Evolutionary conservation across 305 asterid genomes (phyloP).

Genomic region (Fraxinus velutina): DNA sequence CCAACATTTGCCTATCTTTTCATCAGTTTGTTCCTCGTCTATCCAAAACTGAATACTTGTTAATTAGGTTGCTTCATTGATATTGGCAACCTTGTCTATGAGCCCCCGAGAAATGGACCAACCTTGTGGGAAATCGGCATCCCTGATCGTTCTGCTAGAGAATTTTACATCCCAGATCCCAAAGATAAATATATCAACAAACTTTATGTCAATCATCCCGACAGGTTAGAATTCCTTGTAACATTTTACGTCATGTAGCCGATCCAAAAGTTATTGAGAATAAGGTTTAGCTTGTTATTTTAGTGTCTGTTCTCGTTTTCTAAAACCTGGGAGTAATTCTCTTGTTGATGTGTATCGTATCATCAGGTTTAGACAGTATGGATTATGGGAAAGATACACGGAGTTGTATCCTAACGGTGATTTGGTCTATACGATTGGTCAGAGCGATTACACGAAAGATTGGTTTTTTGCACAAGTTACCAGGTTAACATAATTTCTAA

Average conservation of each 20-base stretch:
- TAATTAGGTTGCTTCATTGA: slow-evolving; percentile 36
- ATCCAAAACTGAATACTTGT: not conserved
- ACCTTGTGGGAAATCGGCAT: slow-evolving; percentile 78
- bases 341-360: not conserved
- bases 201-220: slow-evolving; percentile 43
- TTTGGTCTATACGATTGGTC: slow-evolving; percentile 45
- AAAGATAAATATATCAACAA: slow-evolving; percentile 40
- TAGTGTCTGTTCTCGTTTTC: not conserved
- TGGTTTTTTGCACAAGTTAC: slow-evolving; percentile 66
- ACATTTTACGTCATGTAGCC: not conserved
- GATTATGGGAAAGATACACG: slow-evolving; percentile 53
- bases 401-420: slow-evolving; percentile 50
- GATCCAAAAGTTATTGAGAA: not conserved
- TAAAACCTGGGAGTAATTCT: not conserved
- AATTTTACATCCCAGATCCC: slow-evolving; percentile 66
- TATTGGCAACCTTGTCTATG: slow-evolving; percentile 40
- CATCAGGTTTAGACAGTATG: slow-evolving; percentile 57
- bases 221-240: slow-evolving; percentile 33
- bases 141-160: slow-evolving; percentile 70
- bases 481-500: slow-evolving; percentile 30
- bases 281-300: not conserved
- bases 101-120: slow-evolving; percentile 70
- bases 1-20: not conserved
- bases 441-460: slow-evolving; percentile 41
- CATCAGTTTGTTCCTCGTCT: not conserved